These are phyloP conservation scores for Trichoderma polysporum DNA, from an alignment of 2,329 filamentous ascomycete species.

Conservation along the genomic window DNA sequence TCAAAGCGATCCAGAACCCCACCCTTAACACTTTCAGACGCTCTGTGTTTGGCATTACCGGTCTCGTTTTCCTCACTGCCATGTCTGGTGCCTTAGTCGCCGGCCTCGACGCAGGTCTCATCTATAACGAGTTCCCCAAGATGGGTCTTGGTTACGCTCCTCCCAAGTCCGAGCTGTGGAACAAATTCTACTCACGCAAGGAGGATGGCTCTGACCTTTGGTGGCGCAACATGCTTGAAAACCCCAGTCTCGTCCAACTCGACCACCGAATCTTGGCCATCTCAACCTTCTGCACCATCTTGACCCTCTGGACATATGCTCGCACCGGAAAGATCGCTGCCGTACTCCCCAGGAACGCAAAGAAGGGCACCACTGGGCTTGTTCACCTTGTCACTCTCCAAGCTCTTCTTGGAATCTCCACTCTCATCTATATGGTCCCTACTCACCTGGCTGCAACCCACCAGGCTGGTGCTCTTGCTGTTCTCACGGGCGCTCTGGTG, in stretches of 20 bases:
- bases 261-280: constrained; percentile 92
- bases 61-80: constrained; percentile 81
- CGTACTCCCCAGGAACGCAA: constrained; percentile 62
- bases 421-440: constrained; percentile 91
- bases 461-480: constrained; percentile 83
- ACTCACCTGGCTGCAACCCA: constrained; percentile 84
- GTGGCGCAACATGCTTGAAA: constrained; percentile 98
- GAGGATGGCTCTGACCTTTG: constrained; percentile 79
- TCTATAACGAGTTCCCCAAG: constrained; percentile 97
- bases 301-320: constrained; percentile 78
- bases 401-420: constrained; percentile 82
- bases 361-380: constrained; percentile 72
- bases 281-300: constrained; percentile 79
- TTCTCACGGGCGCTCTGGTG: constrained; percentile 79
- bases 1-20: constrained; percentile 64
- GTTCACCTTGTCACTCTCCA: constrained; percentile 82
- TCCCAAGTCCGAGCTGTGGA: constrained; percentile 78
- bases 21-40: constrained; percentile 72
- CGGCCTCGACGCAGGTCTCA: constrained; percentile 90
- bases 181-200: constrained; percentile 78
- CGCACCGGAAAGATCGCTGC: constrained; percentile 60
- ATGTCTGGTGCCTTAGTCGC: constrained; percentile 94
- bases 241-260: constrained; percentile 91
- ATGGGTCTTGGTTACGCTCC: constrained; percentile 87
- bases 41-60: constrained; percentile 67